phyloP scores from a whole-genome alignment of 257 asterid genomes.

The Fraxinus pennsylvanica region DNA sequence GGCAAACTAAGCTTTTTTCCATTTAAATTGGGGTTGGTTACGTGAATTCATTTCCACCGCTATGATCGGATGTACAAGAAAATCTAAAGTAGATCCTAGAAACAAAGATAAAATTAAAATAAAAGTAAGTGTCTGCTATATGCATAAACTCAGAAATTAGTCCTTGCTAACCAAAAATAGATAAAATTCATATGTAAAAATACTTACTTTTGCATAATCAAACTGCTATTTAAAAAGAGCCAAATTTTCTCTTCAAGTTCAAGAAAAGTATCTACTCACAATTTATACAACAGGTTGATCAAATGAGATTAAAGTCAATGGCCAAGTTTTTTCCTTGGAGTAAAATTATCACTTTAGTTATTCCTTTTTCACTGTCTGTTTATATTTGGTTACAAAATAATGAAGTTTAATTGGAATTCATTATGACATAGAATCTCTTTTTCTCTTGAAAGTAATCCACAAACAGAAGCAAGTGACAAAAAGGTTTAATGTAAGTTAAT shows the following conservation, averaged over 20 bases:
- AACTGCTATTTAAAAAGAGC: neutral
- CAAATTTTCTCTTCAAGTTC: constrained; percentile 38
- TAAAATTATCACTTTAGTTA: constrained; percentile 8
- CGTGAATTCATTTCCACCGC: neutral
- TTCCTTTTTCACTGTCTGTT: constrained; percentile 1
- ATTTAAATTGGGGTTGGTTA: neutral
- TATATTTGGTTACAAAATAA: constrained; percentile 12
- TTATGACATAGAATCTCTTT: constrained; percentile 38
- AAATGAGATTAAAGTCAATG: constrained; percentile 29
- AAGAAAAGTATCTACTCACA: constrained; percentile 31
- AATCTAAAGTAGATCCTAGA: neutral
- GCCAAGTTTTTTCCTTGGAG: constrained; percentile 18
- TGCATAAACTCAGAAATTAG: neutral
- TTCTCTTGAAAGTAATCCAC: constrained; percentile 30
- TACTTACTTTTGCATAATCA: too few species aligned
- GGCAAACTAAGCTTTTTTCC: too few species aligned
- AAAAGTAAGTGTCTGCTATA: neutral
- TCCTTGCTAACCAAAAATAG: neutral
- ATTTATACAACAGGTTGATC: constrained; percentile 26
- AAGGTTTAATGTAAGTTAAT: neutral
- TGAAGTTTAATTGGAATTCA: constrained; percentile 26
- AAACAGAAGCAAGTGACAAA: constrained; percentile 40
- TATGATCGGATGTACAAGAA: neutral
- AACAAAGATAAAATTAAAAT: neutral
- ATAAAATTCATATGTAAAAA: neutral